phyloP scores from a whole-genome alignment of 306 rosid species.

The Medicago truncatula region DNA sequence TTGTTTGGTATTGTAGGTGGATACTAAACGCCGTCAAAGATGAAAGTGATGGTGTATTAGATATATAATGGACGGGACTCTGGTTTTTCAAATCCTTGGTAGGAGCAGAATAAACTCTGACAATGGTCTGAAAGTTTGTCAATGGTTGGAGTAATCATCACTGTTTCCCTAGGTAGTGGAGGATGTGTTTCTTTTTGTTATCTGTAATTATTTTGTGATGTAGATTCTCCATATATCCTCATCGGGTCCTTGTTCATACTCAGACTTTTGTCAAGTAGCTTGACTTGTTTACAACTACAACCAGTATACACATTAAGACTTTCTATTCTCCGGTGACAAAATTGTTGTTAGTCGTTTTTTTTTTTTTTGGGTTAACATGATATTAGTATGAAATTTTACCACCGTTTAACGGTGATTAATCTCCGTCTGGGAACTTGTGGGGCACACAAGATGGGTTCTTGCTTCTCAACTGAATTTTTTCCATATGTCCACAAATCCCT shows the following conservation, averaged over 20 bases:
- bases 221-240: conserved; percentile 49
- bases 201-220: conserved; percentile 55
- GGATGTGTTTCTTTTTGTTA: conserved; percentile 50
- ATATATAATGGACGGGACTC: conserved; percentile 43
- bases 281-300: conserved; percentile 47
- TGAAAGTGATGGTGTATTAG: conserved; percentile 49
- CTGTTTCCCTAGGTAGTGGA: conserved; percentile 48
- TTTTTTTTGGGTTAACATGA: too few species aligned
- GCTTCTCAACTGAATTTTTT: too few species aligned
- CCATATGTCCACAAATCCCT: too few species aligned
- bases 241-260: conserved; percentile 49
- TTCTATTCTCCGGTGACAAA: background rate
- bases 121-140: conserved; percentile 44
- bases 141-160: conserved; percentile 40
- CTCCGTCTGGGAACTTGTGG: too few species aligned
- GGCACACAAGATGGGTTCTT: too few species aligned
- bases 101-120: conserved; percentile 47
- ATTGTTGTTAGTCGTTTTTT: too few species aligned
- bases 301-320: conserved; percentile 23
- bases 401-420: too few species aligned
- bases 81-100: conserved; percentile 46
- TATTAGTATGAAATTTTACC: too few species aligned
- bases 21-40: conserved; percentile 93
- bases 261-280: conserved; percentile 52
- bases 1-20: conserved; percentile 67